Evolutionary conservation across 2,329 filamentous ascomycete species (phyloP).

Genomic region (Aspergillus oerlinghausenensis): DNA sequence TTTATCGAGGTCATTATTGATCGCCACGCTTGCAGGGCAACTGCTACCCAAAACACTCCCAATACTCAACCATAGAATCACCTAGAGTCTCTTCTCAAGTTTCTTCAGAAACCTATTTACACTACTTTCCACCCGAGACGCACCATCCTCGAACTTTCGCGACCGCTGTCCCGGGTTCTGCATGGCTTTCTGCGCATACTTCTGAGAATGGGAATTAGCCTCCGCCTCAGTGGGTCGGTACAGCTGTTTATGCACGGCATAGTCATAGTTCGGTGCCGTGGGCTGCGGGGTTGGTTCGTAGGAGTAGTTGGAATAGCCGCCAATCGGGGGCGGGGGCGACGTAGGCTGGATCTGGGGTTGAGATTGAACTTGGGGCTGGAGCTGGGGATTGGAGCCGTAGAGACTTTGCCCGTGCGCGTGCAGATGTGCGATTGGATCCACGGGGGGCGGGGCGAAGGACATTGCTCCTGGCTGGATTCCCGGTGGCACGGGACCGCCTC

Average conservation of each 20-base stretch:
- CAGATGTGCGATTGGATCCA: slow-evolving; percentile 33
- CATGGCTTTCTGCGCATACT: slow-evolving; percentile 29
- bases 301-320: slow-evolving; percentile 40
- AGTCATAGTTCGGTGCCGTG: slow-evolving; percentile 25
- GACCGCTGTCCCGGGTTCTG: slow-evolving; percentile 29
- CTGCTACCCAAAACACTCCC: background rate
- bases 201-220: slow-evolving; percentile 32
- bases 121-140: slow-evolving; percentile 37
- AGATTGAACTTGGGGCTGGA: slow-evolving; percentile 13
- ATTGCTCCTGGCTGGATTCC: slow-evolving; percentile 19
- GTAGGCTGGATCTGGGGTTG: slow-evolving; percentile 17
- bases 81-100: slow-evolving; percentile 38
- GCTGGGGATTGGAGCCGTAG: slow-evolving; percentile 17
- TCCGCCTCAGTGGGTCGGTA: slow-evolving; percentile 45
- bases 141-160: slow-evolving; percentile 36
- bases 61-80: background rate
- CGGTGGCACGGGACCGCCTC: slow-evolving; percentile 8
- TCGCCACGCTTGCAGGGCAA: background rate
- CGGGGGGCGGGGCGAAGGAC: slow-evolving; percentile 30
- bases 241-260: slow-evolving; percentile 44
- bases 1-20: background rate
- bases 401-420: slow-evolving; percentile 28
- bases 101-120: slow-evolving; percentile 44
- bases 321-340: slow-evolving; percentile 19
- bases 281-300: slow-evolving; percentile 33